Percentiles rank a stretch among this genome's conserved stretches.
Conservation (phyloP, 257 asterid species). For the Capsicum pubescens region DNA sequence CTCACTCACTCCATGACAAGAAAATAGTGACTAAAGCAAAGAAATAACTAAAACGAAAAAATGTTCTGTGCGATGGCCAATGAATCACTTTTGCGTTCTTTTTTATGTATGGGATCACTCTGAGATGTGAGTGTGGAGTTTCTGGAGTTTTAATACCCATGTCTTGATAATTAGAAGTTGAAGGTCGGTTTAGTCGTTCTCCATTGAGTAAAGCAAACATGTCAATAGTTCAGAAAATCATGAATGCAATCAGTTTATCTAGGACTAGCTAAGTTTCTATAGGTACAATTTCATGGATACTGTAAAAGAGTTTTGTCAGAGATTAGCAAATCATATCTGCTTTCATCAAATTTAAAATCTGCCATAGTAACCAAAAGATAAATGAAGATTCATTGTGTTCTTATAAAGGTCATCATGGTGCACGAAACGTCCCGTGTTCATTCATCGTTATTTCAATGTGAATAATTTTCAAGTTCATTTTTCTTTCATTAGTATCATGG, state of each 20-base stretch:
- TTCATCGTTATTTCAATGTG: background rate
- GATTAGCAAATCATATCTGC: background rate
- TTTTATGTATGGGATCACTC: background rate
- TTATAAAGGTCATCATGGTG: background rate
- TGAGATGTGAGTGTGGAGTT: conserved; percentile 21
- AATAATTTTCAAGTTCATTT: background rate
- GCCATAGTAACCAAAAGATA: background rate
- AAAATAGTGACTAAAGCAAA: background rate
- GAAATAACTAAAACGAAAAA: background rate
- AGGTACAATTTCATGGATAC: background rate
- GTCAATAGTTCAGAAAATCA: conserved; percentile 2
- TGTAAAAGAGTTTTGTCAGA: background rate
- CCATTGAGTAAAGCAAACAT: background rate
- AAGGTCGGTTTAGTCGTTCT: background rate
- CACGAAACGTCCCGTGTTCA: background rate
- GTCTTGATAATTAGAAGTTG: background rate
- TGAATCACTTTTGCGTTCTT: background rate
- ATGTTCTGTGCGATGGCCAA: background rate
- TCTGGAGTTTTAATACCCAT: background rate
- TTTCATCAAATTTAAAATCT: conserved; percentile 14
- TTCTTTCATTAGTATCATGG: background rate
- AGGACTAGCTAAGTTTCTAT: background rate
- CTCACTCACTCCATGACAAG: conserved; percentile 22
- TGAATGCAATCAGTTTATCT: background rate
- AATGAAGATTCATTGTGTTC: background rate